Base-by-base conservation (phyloP, 2,329 filamentous ascomycete genomes). In the Rutstroemia sp. region DNA sequence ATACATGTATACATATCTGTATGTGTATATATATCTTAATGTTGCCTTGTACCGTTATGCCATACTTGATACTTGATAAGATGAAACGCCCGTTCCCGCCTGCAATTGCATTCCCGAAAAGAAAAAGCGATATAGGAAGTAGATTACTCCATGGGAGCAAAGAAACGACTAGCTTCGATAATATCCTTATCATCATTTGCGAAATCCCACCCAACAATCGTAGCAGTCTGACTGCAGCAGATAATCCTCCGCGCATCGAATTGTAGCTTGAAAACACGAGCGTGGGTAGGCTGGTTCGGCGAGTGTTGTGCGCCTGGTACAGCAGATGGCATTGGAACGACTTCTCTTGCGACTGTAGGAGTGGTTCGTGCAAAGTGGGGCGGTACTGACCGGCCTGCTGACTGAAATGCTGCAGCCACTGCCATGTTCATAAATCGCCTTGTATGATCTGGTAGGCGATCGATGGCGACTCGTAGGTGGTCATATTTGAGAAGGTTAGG, bases 121-220 rank as follows among this genome's bases (percentile, higher is more conserved):
- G 27, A 30, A 30, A 30, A 30, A 0, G 27, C 4, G 8, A 30
- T 30, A 30, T 10, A 30, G 10, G 10, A 30, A 10, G 27, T 30
- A 30, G 27, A 30, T 30, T 70, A 80, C 57, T 82, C 79, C 44
- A 86, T 75, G 2, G 80, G 78, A 53, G 79, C 84, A 69, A 95
- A 96, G 68, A 95, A 95, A 38, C 81, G 80, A 61, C 84, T 83
- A 6, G 87, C 88, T 68, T 89, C 85, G 55, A 90, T 82, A 53
- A 96, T 80, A 64, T 95, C 87, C 55, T 80, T 73, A 62, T 99
- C 92, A 4, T 83, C 87, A 63, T 91, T 90, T 58, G 91, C 94
- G 77, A 97, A 99, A 71, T 99, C 94, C 94, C 94, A 99, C 0
- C 92, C 94, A 0, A 97, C 90, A 67, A 99, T 97, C 16, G 87